Evolutionary conservation across 371 early-diverging fungal species (phyloP), one percentile per base, ranked within the genome.

Genomic region (Blakeslea trispora): DNA sequence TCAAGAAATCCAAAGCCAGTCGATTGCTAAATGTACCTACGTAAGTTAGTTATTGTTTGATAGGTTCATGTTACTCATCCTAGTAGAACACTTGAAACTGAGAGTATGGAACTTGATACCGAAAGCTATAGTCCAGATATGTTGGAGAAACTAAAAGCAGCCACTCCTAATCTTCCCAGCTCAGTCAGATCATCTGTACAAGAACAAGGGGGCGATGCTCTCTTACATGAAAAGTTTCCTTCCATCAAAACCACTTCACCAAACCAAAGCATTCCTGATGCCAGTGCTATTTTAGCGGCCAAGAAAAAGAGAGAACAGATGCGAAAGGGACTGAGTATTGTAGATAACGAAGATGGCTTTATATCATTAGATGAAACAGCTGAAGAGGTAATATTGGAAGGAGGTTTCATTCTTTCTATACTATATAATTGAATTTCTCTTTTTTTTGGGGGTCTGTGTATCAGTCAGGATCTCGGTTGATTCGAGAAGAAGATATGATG

Each of bases 281-380:
- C 78, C 1, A 57, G 63, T 48, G 75, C 77, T 3, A 82, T 82
- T 50, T 66, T 72, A 34, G 80, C 78, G 3, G 82, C 82, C 8
- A 82, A 79, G 50, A 82, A 75, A 61, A 72, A 76, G 44, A 61
- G 82, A n/a, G 80, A 82, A 39, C 72, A 72, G 37, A 28, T 69
- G 53, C 64, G 82, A 19, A 71, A 74, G 47, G 71, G 72, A 22
- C 45, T 70, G 14, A 61, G 34, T 28, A 41, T 66, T n/a, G 52
- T 37, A 14, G 73, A 68, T 9, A 50, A 63, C n/a, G 80, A 74
- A 8, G 68, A 72, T 13, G 78, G 67, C 11, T 79, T 71, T 63
- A 63, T 79, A 23, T 37, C 72, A 15, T 50, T 79, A 34, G 66
- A 72, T 23, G 56, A 54, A 21, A 40, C 52, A 18, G 47, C 48